These are phyloP conservation scores for Neonectria hederae DNA, from an alignment of 2,329 filamentous ascomycete genomes.

Conservation along the genomic window DNA sequence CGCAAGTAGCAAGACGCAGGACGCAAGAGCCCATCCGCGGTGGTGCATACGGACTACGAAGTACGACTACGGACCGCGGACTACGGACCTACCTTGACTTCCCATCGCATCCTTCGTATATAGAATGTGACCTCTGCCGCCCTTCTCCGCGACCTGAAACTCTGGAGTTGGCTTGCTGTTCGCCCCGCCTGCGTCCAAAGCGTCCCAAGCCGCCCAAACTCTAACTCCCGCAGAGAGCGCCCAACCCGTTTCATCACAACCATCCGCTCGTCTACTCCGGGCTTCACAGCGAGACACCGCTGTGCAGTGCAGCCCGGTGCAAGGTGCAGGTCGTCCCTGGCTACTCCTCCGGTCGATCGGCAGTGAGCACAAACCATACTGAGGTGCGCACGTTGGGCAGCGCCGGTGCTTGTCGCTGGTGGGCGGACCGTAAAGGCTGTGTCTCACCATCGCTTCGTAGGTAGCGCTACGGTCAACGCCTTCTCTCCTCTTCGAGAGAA, in stretches of 20 bases:
- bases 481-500: constrained; percentile 7
- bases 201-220: constrained; percentile 23
- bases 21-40: neutral
- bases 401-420: constrained; percentile 7
- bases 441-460: constrained; percentile 26
- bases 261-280: constrained; percentile 17
- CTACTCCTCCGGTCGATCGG: constrained; percentile 3
- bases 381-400: neutral
- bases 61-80: neutral
- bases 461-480: constrained; percentile 18
- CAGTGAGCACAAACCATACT: constrained; percentile 13
- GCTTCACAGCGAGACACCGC: neutral
- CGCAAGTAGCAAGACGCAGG: neutral
- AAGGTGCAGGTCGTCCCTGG: constrained; percentile 14
- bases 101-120: constrained; percentile 31
- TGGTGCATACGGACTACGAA: neutral
- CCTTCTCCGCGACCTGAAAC: constrained; percentile 35
- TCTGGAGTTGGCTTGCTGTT: constrained; percentile 27
- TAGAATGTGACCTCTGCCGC: constrained; percentile 40
- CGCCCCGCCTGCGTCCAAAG: constrained; percentile 20
- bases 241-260: constrained; percentile 27
- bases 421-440: neutral
- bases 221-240: constrained; percentile 12
- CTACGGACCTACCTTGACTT: neutral
- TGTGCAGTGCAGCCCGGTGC: neutral